phyloP scores from a whole-genome alignment of 2,329 filamentous ascomycete genomes.

The Aureobasidium sp. region DNA sequence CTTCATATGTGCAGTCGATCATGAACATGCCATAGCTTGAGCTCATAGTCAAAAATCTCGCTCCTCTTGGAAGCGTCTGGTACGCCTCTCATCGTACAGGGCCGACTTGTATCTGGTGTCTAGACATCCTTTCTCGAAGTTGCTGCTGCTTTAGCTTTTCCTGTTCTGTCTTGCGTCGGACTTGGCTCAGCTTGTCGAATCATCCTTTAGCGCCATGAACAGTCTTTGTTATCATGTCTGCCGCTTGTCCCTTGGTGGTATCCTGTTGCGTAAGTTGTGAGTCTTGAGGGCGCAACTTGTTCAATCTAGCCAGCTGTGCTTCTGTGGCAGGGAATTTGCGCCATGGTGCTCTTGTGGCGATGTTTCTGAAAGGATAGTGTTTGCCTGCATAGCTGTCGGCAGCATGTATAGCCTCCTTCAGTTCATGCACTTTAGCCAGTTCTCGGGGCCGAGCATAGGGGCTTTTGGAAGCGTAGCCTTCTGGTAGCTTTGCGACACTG shows the following conservation, averaged over 20 bases:
- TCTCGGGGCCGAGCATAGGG: constrained; percentile 62
- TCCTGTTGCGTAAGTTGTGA: constrained; percentile 46
- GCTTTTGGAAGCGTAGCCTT: constrained; percentile 24
- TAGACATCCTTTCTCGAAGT: constrained; percentile 28
- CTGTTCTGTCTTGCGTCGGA: constrained; percentile 10
- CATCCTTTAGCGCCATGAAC: constrained; percentile 69
- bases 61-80: neutral
- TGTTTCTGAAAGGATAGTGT: constrained; percentile 44
- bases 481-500: constrained; percentile 33
- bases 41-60: neutral
- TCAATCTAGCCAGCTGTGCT: constrained; percentile 59
- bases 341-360: constrained; percentile 61
- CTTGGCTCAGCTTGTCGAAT: constrained; percentile 32
- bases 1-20: neutral
- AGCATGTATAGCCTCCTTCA: constrained; percentile 70
- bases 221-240: constrained; percentile 87
- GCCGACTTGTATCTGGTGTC: constrained; percentile 40
- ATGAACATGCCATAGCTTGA: neutral
- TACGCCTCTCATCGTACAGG: constrained; percentile 25
- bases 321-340: constrained; percentile 53
- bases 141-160: constrained; percentile 31
- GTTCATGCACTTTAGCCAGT: constrained; percentile 55
- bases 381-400: constrained; percentile 55
- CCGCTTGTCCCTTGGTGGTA: constrained; percentile 70
- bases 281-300: constrained; percentile 50